phyloP scores from a whole-genome alignment of 2,329 filamentous ascomycete genomes.

The Phyllosticta citriasiana region DNA sequence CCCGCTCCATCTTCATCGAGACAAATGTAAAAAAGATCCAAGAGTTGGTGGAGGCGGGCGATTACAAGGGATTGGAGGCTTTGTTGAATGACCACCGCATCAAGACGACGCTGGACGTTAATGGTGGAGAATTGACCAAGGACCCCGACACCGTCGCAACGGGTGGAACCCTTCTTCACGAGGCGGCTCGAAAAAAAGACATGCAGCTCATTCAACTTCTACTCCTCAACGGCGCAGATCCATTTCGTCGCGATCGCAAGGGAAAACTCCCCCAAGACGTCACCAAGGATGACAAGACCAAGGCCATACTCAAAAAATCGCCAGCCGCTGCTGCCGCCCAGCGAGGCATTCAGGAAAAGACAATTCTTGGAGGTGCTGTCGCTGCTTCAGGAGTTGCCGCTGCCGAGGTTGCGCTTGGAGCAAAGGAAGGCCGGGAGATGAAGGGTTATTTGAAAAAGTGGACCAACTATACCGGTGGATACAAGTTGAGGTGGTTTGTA shows the following conservation, averaged over 20 bases:
- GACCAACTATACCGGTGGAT: slow-evolving; percentile 97
- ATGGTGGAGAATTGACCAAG: slow-evolving; percentile 78
- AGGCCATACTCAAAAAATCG: slow-evolving; percentile 82
- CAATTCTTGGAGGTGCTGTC: slow-evolving; percentile 69
- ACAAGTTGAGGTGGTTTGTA: slow-evolving; percentile 96
- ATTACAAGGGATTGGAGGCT: slow-evolving; percentile 69
- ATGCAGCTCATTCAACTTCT: slow-evolving; percentile 80
- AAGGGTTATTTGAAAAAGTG: slow-evolving; percentile 98
- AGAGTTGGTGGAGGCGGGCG: slow-evolving; percentile 57
- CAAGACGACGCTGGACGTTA: slow-evolving; percentile 82
- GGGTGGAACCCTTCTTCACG: slow-evolving; percentile 88
- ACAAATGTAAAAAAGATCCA: slow-evolving; percentile 77
- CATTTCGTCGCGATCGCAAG: slow-evolving; percentile 87
- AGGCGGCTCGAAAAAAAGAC: slow-evolving; percentile 82
- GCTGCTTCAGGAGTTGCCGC: slow-evolving; percentile 48
- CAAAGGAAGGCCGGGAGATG: slow-evolving; percentile 89
- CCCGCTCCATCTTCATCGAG: slow-evolving; percentile 82
- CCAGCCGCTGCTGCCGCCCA: slow-evolving; percentile 91
- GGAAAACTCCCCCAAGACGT: slow-evolving; percentile 94
- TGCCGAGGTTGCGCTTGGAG: slow-evolving; percentile 49
- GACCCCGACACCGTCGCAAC: slow-evolving; percentile 66
- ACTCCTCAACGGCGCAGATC: slow-evolving; percentile 87
- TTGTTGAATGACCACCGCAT: slow-evolving; percentile 77
- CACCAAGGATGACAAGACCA: slow-evolving; percentile 85
- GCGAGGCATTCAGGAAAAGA: slow-evolving; percentile 92